phyloP scores from a whole-genome alignment of 176 grass and related monocot species.

The Urochloa ruziziensis region DNA sequence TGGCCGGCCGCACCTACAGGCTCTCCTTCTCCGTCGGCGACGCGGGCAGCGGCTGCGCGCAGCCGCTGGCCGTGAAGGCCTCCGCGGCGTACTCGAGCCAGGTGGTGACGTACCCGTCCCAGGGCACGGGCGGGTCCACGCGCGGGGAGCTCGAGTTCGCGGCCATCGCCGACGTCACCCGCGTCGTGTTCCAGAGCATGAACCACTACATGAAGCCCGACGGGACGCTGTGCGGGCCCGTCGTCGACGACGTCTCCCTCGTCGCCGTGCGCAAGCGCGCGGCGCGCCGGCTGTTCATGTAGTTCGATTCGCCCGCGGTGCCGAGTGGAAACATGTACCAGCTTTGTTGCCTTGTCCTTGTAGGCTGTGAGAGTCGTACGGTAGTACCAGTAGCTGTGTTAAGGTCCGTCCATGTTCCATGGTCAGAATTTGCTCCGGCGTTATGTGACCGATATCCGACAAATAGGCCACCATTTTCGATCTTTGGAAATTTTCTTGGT shows the following conservation, averaged over 20 bases:
- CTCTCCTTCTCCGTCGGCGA: slow-evolving; percentile 58
- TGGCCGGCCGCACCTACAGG: slow-evolving; percentile 33
- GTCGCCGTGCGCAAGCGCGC: slow-evolving; percentile 15
- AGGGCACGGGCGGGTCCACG: slow-evolving; percentile 40
- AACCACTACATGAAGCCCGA: slow-evolving; percentile 47
- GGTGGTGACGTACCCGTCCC: slow-evolving; percentile 39
- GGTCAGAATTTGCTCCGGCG: not conserved
- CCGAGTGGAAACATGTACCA: not conserved
- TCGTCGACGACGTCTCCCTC: slow-evolving; percentile 44
- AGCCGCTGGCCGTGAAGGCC: slow-evolving; percentile 28
- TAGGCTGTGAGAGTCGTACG: too few relatives aligned
- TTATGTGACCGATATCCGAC: too few relatives aligned
- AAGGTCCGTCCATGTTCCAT: not conserved
- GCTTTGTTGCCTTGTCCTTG: too few relatives aligned
- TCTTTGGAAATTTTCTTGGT: not conserved
- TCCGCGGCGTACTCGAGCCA: slow-evolving; percentile 28
- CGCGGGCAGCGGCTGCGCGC: slow-evolving; percentile 36
- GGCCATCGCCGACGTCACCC: slow-evolving; percentile 20
- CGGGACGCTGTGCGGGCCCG: slow-evolving; percentile 58
- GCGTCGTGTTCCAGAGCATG: slow-evolving; percentile 52
- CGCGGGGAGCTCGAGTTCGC: slow-evolving; percentile 37
- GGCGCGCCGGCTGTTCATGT: slow-evolving; percentile 7
- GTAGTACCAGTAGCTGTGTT: too few relatives aligned
- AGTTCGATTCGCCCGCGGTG: not conserved
- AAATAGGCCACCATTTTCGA: not conserved